phyloP scores from a whole-genome alignment of 176 grass and related monocot genomes.

The Oropetium thomaeum region DNA sequence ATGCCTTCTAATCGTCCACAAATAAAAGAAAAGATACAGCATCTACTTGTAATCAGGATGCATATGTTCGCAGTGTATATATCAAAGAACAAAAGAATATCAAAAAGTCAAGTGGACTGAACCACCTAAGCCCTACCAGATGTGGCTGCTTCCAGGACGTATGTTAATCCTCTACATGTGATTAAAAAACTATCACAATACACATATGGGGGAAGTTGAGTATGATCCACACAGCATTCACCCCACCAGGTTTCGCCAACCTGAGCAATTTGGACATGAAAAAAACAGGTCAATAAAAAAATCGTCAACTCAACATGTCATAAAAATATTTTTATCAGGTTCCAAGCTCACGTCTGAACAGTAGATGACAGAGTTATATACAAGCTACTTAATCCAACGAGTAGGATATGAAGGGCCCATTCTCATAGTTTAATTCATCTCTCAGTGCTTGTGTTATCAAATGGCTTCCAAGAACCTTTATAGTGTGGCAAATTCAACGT shows the following conservation, averaged over 20 bases:
- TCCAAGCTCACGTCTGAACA: not conserved
- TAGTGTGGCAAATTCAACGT: not conserved
- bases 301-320: not conserved
- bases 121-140: slow-evolving; percentile 12
- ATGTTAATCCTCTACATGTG: slow-evolving; percentile 20
- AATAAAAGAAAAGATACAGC: slow-evolving; percentile 16
- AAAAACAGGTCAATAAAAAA: not conserved
- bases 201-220: not conserved
- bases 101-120: slow-evolving; percentile 5
- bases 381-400: not conserved
- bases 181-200: slow-evolving; percentile 24
- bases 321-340: too few relatives aligned
- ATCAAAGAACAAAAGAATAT: slow-evolving; percentile 15
- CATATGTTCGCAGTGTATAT: slow-evolving; percentile 24
- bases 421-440: slow-evolving; percentile 5
- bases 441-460: not conserved
- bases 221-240: slow-evolving; percentile 24
- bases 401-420: not conserved
- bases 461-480: not conserved
- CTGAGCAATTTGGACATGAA: slow-evolving; percentile 31
- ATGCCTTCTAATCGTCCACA: slow-evolving; percentile 11
- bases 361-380: not conserved
- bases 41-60: slow-evolving; percentile 27
- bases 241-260: slow-evolving; percentile 41
- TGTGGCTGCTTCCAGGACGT: slow-evolving; percentile 12